Evolutionary conservation across 495 filamentous ascomycete species (phyloP), one percentile per base, ranked within the genome.

Genomic region (Filosporella fistucella): DNA sequence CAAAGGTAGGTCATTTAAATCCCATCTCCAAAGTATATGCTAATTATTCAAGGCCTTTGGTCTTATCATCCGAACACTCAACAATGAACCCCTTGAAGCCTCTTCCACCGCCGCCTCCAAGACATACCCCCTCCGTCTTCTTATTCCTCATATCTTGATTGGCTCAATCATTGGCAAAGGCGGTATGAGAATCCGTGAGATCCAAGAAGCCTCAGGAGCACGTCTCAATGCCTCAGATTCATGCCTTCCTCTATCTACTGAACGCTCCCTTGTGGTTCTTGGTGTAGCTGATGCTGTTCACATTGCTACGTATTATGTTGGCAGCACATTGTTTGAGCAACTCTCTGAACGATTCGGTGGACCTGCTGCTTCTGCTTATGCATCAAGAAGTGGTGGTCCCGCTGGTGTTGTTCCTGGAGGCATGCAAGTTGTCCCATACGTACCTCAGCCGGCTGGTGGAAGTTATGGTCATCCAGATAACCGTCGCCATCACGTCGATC

Each of bases 141-240:
- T 98, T 45, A 86, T 98, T 53, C 93, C 93, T 17, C 93, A 97
- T 62, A 91, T 97, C 54, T 79, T 98, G 45, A 97, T 98, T 58
- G 93, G 93, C 30, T 96, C 94, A 13, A 96, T 98, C 69, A 98
- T 98, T 67, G 93, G 93, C 61, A 96, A 97, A 69, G 86, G 82
- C 48, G 93, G 93, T 51, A 83, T 88, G 45, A 82, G 93, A 43
- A 98, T 98, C 65, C 91, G 93, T 42, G 93, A 98, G 71, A 98
- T 98, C 54, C 93, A 98, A 67, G 93, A 97, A 60, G 90, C 89
- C 4, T 98, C 93, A 3, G 93, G 94, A 38, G 91, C 93, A 36
- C 86, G 94, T 45, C 84, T 98, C 18, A 98, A 97, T 65, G 93
- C 94, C 26, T 98, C 93, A 1, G 93, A 96, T 57, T 82, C 88